A percentile compares a stretch with the other conserved stretches of the same genome.
phyloP scores from a whole-genome alignment of 495 filamentous ascomycete species.

The Beverwykella pulmonaria region DNA sequence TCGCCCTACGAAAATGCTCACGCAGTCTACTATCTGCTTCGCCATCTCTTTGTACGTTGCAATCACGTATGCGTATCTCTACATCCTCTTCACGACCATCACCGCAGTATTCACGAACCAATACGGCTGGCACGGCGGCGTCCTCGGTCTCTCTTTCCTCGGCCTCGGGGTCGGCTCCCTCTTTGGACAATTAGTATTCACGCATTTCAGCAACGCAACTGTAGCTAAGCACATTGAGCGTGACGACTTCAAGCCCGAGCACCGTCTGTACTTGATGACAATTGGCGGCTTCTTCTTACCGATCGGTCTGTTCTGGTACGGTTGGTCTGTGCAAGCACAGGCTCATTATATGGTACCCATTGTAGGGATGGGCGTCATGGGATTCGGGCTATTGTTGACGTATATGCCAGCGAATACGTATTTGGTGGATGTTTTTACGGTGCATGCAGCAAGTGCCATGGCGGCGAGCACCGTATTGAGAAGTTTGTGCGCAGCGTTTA shows the following conservation, averaged over 20 bases:
- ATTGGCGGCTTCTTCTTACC: constrained; percentile 37
- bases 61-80: constrained; percentile 74
- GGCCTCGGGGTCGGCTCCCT: constrained; percentile 42
- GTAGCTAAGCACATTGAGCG: constrained; percentile 25
- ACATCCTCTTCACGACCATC: constrained; percentile 80
- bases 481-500: constrained; percentile 29
- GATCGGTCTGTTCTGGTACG: constrained; percentile 45
- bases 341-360: constrained; percentile 44
- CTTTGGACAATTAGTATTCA: constrained; percentile 38
- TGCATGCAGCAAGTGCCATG: constrained; percentile 40
- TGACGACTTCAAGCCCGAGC: constrained; percentile 41
- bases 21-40: constrained; percentile 63
- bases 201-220: constrained; percentile 34
- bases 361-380: constrained; percentile 38
- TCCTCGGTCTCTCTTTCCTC: constrained; percentile 43
- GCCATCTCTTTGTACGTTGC: constrained; percentile 73
- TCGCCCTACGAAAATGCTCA: constrained; percentile 56
- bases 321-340: constrained; percentile 41
- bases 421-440: constrained; percentile 41
- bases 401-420: constrained; percentile 44
- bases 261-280: constrained; percentile 40
- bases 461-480: constrained; percentile 40
- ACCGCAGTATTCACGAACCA: constrained; percentile 59
- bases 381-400: constrained; percentile 41
- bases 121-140: constrained; percentile 49